Evolutionary conservation across 352 stramenopile species (phyloP).

Genomic region (Globisporangium viniferum): DNA sequence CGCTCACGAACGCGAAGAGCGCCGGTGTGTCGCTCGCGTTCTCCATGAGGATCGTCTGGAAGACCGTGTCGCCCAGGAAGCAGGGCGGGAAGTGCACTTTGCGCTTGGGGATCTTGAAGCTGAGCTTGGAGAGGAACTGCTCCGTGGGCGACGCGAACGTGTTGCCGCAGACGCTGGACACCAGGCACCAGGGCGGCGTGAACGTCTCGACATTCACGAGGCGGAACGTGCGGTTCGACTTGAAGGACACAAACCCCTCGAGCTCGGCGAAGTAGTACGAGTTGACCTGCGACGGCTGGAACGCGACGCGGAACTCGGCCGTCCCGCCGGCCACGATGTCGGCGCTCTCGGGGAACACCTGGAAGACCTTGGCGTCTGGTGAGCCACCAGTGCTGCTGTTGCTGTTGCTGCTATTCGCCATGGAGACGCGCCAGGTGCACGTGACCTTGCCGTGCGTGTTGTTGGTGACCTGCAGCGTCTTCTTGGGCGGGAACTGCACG

Average conservation of each 20-base stretch:
- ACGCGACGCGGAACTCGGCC: conserved; percentile 80
- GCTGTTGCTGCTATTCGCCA: conserved; percentile 14
- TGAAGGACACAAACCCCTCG: conserved; percentile 88
- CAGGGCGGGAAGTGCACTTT: conserved; percentile 84
- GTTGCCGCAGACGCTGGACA: conserved; percentile 76
- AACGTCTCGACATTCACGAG: conserved; percentile 92
- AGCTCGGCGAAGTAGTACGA: conserved; percentile 90
- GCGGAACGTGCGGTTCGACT: conserved; percentile 92
- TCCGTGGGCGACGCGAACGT: conserved; percentile 79
- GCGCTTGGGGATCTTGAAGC: conserved; percentile 45
- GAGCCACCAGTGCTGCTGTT: not conserved
- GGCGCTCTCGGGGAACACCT: conserved; percentile 60
- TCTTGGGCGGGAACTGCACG: conserved; percentile 58
- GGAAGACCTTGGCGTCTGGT: conserved; percentile 35
- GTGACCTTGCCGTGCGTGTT: conserved; percentile 87
- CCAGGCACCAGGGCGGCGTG: conserved; percentile 87
- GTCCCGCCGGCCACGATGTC: conserved; percentile 81
- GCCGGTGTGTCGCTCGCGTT: conserved; percentile 89
- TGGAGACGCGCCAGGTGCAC: conserved; percentile 64
- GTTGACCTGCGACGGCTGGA: conserved; percentile 73
- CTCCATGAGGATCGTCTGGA: conserved; percentile 84
- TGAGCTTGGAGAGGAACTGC: conserved; percentile 89
- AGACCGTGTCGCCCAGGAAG: conserved; percentile 86
- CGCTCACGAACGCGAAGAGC: conserved; percentile 77
- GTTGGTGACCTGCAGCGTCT: conserved; percentile 79